A percentile compares a stretch with the other conserved stretches of the same genome.
Conservation (phyloP, 1,284 basidiomycete genomes). For the Cryptococcus sp. region DNA sequence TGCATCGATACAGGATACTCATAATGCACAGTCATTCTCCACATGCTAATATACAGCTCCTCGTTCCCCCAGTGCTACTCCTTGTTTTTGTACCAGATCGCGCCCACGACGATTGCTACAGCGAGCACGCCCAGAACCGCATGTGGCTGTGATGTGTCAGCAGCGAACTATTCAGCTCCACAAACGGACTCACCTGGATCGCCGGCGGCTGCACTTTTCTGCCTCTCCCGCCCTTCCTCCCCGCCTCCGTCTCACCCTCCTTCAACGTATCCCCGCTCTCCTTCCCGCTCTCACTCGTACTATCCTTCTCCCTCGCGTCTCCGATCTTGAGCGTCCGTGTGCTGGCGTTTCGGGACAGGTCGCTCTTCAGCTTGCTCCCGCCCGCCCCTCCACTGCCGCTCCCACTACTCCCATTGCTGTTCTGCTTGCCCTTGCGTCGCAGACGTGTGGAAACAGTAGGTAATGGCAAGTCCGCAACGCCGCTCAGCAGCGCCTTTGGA, state of each 20-base stretch:
- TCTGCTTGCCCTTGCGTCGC: too few relatives aligned
- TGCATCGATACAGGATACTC: not conserved
- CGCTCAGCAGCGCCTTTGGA: not conserved
- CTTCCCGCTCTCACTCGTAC: conserved; percentile 38
- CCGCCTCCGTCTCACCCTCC: conserved; percentile 16
- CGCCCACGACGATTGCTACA: conserved; percentile 40
- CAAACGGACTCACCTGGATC: conserved; percentile 10
- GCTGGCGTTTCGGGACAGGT: conserved; percentile 7
- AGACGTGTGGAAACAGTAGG: too few relatives aligned
- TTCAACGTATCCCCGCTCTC: conserved; percentile 43
- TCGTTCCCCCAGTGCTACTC: conserved; percentile 3
- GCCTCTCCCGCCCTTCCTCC: not conserved
- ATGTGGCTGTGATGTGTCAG: conserved; percentile 21
- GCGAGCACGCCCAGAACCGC: conserved; percentile 38
- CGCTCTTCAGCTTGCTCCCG: not conserved
- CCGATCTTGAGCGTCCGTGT: conserved; percentile 18
- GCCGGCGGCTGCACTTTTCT: conserved; percentile 4
- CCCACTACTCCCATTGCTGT: too few relatives aligned
- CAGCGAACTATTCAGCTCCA: not conserved
- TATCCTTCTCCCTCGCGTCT: conserved; percentile 18
- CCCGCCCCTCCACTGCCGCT: too few relatives aligned
- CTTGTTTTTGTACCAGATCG: conserved; percentile 34
- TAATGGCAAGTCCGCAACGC: too few relatives aligned
- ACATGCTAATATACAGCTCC: not conserved
- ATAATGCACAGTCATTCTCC: not conserved